Conservation (phyloP, 2,329 filamentous ascomycete species). For the Cytospora chrysosperma region DNA sequence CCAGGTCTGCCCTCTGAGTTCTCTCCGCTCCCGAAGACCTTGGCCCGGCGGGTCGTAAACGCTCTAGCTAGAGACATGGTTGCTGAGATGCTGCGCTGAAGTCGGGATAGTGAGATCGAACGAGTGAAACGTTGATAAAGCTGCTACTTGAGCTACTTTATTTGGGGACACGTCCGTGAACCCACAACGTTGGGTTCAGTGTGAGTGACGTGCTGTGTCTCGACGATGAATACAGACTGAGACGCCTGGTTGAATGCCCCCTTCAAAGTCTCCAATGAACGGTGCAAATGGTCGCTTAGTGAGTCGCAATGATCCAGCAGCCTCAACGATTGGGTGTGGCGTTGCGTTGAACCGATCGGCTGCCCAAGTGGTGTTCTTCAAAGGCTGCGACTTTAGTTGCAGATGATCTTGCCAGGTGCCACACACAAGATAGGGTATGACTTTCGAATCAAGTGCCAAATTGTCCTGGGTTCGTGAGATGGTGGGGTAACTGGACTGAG, state of each 20-base stretch:
- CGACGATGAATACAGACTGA: constrained; percentile 13
- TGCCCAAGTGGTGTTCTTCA: constrained; percentile 14
- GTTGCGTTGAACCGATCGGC: constrained; percentile 15
- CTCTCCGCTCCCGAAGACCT: constrained; percentile 44
- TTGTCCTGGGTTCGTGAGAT: background rate
- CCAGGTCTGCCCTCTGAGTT: constrained; percentile 38
- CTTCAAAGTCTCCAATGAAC: background rate
- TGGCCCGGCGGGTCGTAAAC: constrained; percentile 68
- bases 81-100: constrained; percentile 2
- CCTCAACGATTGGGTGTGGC: constrained; percentile 11
- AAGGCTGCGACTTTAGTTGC: constrained; percentile 14
- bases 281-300: constrained; percentile 10
- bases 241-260: background rate
- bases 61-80: constrained; percentile 59
- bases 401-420: constrained; percentile 22
- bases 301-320: background rate
- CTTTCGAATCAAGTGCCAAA: background rate
- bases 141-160: background rate
- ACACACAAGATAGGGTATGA: constrained; percentile 1
- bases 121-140: background rate
- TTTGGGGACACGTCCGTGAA: background rate
- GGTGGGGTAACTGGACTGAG: background rate
- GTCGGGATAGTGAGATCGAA: background rate
- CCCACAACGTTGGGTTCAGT: background rate
- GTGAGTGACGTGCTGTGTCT: constrained; percentile 19